Evolutionary conservation across 2,329 filamentous ascomycete species (phyloP).

Genomic region (Alternaria postmessia): DNA sequence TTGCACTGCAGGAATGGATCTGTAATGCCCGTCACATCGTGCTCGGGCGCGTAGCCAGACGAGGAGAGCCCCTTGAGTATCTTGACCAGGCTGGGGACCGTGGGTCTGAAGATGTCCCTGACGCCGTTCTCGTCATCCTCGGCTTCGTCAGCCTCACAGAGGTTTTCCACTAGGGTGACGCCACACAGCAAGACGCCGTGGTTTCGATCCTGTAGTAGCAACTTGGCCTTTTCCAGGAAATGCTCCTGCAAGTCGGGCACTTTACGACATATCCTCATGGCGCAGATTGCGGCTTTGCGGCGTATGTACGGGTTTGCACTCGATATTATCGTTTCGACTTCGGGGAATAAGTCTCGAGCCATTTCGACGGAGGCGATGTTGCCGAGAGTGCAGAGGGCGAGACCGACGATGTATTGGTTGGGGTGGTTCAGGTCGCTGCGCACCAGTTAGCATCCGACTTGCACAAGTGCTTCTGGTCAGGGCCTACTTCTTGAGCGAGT

Average conservation of each 20-base stretch:
- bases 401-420: constrained; percentile 97
- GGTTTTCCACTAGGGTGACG: constrained; percentile 85
- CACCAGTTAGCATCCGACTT: constrained; percentile 22
- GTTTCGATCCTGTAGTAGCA: constrained; percentile 89
- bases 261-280: constrained; percentile 98
- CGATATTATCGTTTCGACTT: constrained; percentile 90
- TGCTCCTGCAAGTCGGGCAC: constrained; percentile 97
- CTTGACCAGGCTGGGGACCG: constrained; percentile 85
- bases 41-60: constrained; percentile 95
- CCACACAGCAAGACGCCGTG: constrained; percentile 95
- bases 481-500: constrained; percentile 92
- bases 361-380: constrained; percentile 99
- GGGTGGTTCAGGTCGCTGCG: constrained; percentile 90
- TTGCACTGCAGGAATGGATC: constrained; percentile 98
- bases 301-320: constrained; percentile 98
- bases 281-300: constrained; percentile 96
- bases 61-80: constrained; percentile 91
- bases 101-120: constrained; percentile 87
- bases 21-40: constrained; percentile 97
- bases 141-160: constrained; percentile 94
- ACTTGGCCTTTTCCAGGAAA: constrained; percentile 91
- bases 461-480: too few species aligned
- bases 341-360: constrained; percentile 95
- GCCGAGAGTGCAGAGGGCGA: constrained; percentile 93
- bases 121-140: constrained; percentile 90